Base-by-base conservation (phyloP, 2,329 filamentous ascomycete species). In the Exophiala sp. region DNA sequence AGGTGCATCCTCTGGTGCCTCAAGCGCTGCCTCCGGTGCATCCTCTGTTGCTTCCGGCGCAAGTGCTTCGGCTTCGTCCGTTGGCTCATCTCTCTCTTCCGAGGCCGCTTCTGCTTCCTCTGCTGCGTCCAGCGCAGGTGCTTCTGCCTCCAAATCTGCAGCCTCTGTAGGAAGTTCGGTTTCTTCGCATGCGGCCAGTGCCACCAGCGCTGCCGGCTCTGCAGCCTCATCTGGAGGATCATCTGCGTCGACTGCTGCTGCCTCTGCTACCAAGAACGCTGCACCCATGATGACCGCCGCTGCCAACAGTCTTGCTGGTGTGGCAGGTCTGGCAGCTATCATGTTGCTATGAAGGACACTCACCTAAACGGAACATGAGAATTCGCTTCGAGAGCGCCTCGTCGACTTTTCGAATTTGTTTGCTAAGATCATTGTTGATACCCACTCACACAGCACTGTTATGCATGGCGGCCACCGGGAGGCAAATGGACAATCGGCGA, bases 281-380 rank as follows among this genome's bases (percentile, higher is more conserved):
- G 55, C 51, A 36, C 59, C 60, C 5, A 57, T 65, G 36, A 62
- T 58, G 11, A 65, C 63, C 14, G 60, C 59, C 39, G 65, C 60
- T 18, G 51, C 58, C 43, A 50, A 63, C 33, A 59, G 60, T 34
- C 42, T 66, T 41, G 55, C 67, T 32, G 74, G 73, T 50, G 65
- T 68, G 43, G 65, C 73, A 34, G 74, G 73, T 58, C 62, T 77
- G 33, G 71, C 69, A 51, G 74, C 72, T 50, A 59, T 75, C 50
- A 61, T 75, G 51, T 63, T 70, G 24, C 64, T 75, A 62, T 75
- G 71, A 68, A 62, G 45, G 44, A 34, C 36, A 20, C 9, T 20
- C n/a, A 43, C 45, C 42, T 45, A 24, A 44, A 32, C 40, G 33
- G 45, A 24, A 44, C 39, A 41, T 11, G 16, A 20, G 39, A 43